Evolutionary conservation across 345 rosid species (phyloP), one percentile per base, ranked within the genome.

Genomic region (Noccaea caerulescens): DNA sequence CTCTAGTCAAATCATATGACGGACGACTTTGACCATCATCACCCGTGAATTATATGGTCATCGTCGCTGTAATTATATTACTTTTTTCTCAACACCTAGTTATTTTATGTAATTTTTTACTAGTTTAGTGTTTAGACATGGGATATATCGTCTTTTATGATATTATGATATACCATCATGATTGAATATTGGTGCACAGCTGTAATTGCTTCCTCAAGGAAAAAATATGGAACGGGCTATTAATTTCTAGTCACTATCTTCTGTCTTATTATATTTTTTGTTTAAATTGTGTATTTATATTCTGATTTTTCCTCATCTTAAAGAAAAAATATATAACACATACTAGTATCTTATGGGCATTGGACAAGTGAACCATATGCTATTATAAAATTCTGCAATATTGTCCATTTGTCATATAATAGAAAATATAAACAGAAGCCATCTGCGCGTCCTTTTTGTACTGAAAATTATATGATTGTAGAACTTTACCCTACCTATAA

Each of bases 101-200:
- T 68, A 14, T 25, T 54, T 54, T 72, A 64, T 45, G 6, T 47
- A 6, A 13, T 23, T 6, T 16, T 45, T 72, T 44, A 66, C 67
- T 58, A 23, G 16, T 66, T 39, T 2, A 39, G 10, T 34, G 16
- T 58, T 39, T 2, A 39, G 10, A 45, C 34, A 58, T 11, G 1
- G 23, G 1, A 20, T 20, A 60, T 27, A 50, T 71, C 34, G 20
- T 3, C 44, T 3, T 69, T 71, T 20, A 71, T 9, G 66, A 58
- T 69, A 47, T 59, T 27, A 27, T 27, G 30, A 69, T 60, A 30
- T 51, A 51, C 46, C 45, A 74, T 67, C 45, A 74, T 67, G 55
- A 74, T 67, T 67, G 72, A 66, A 41, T 47, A 58, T 58, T 65
- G 66, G 47, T 30, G 30, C 63, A 66, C 77, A 58, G 77, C 72